Evolutionary conservation across 2,329 filamentous ascomycete species (phyloP).

Genomic region (Grosmannia clavigera): DNA sequence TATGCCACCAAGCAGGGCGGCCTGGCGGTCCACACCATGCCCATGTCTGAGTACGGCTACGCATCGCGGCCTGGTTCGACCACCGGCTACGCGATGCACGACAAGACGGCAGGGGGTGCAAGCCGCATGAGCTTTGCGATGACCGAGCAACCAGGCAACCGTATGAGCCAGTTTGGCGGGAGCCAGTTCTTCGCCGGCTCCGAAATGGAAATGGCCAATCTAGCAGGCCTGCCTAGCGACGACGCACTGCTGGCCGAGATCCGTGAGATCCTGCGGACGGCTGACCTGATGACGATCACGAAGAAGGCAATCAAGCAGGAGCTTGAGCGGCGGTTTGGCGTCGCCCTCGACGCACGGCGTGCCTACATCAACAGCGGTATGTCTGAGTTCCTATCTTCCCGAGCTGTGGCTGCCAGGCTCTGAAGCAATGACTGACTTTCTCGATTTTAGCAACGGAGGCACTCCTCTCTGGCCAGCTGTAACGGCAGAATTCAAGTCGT

Average conservation of each 20-base stretch:
- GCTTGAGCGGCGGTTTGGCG: conserved; percentile 79
- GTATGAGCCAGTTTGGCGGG: conserved; percentile 48
- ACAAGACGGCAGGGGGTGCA: conserved; percentile 29
- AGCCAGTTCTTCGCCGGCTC: conserved; percentile 43
- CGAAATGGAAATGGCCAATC: conserved; percentile 60
- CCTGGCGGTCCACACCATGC: conserved; percentile 29
- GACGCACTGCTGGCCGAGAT: conserved; percentile 90
- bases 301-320: conserved; percentile 98
- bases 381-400: conserved; percentile 21
- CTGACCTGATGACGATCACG: conserved; percentile 93
- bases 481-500: not conserved
- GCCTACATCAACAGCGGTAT: conserved; percentile 88
- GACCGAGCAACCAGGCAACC: conserved; percentile 49
- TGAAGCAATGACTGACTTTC: conserved; percentile 9
- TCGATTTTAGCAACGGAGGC: conserved; percentile 55
- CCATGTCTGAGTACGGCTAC: conserved; percentile 58
- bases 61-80: conserved; percentile 44
- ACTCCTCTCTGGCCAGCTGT: conserved; percentile 64
- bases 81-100: conserved; percentile 35
- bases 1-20: conserved; percentile 77
- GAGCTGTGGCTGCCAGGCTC: not conserved
- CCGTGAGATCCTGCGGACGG: conserved; percentile 78
- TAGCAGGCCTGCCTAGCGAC: conserved; percentile 69
- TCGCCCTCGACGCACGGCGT: conserved; percentile 75
- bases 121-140: conserved; percentile 69